Base-by-base conservation (phyloP, 176 grass and related monocot genomes). In the Oropetium thomaeum region DNA sequence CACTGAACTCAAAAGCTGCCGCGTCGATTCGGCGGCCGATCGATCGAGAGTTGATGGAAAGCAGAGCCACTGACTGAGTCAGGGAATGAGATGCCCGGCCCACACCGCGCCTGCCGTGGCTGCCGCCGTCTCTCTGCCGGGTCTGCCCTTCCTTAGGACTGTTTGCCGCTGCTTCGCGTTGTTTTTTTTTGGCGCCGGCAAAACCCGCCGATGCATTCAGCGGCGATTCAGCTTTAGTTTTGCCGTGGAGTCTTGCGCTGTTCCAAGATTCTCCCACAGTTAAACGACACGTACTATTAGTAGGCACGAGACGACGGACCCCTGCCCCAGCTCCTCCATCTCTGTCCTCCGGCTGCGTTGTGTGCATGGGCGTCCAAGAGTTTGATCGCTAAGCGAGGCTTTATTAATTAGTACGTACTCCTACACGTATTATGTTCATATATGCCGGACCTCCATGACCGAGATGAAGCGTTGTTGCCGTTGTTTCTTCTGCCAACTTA, bases 241-340 rank as follows among this genome's bases (percentile, higher is more conserved):
- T 23, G 13, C 58, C 16, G 29, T 79, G 8, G 26, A 20, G 25
- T 45, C 25, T 17, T 35, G 14, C 2, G 37, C 80, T 82, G 62
- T 67, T 82, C n/a, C 62, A 5, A 29, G 71, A 83, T 75, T 83
- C 71, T 75, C 22, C 2, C 70, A 67, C 28, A 60, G 65, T 79
- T 34, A 37, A 65, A 77, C 75, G 45, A 48, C 58, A 37, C 15
- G 22, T 7, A 7, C 31, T 38, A n/a, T n/a, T n/a, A n/a, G n/a
- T n/a, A n/a, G 43, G 22, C 61, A 23, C 33, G 71, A 43, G 34
- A 41, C 14, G 25, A 14, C 3, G 55, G 29, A 29, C 14, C 44
- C 8, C 23, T 12, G 30, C 9, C 33, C 44, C n/a, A n/a, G n/a
- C n/a, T n/a, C n/a, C n/a, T n/a, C n/a, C n/a, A n/a, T n/a, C 44